phyloP scores from a whole-genome alignment of 768 basidiomycete species.

The Basidioascus undulatus region DNA sequence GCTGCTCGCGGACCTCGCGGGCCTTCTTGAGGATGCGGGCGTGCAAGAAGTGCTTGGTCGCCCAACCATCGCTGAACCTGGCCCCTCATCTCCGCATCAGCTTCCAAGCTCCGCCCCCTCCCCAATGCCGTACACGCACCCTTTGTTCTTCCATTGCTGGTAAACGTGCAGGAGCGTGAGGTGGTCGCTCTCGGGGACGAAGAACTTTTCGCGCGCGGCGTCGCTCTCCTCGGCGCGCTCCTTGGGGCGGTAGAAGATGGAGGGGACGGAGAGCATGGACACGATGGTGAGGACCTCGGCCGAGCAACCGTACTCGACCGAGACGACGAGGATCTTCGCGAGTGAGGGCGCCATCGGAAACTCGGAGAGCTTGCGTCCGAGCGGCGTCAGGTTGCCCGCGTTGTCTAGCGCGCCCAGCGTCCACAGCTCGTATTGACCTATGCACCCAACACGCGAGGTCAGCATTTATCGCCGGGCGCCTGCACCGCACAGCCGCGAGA shows the following conservation, averaged over 20 bases:
- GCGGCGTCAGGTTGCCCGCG: slow-evolving; percentile 77
- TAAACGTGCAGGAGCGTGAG: slow-evolving; percentile 86
- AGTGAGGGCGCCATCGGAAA: slow-evolving; percentile 97
- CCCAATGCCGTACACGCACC: slow-evolving; percentile 26
- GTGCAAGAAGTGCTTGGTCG: slow-evolving; percentile 81
- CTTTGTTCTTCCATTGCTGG: slow-evolving; percentile 91
- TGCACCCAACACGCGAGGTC: background rate
- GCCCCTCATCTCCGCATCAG: slow-evolving; percentile 3
- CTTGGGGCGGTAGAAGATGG: slow-evolving; percentile 91
- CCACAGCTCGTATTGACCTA: slow-evolving; percentile 98
- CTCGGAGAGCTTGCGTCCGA: slow-evolving; percentile 91
- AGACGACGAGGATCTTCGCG: slow-evolving; percentile 94
- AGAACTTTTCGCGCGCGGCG: slow-evolving; percentile 92
- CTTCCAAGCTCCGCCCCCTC: background rate
- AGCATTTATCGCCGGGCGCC: background rate
- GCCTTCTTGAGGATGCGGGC: slow-evolving; percentile 87
- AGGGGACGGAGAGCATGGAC: slow-evolving; percentile 93
- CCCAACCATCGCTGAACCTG: slow-evolving; percentile 86
- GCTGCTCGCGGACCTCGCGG: slow-evolving; percentile 77
- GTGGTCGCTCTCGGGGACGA: slow-evolving; percentile 95
- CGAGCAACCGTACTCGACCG: slow-evolving; percentile 80
- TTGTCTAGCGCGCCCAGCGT: slow-evolving; percentile 94
- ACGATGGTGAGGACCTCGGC: slow-evolving; percentile 95
- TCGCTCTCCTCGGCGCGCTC: slow-evolving; percentile 95
- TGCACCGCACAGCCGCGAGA: background rate